Conservation (phyloP, 73 alveolate genomes). For the Tetrahymena borealis region DNA sequence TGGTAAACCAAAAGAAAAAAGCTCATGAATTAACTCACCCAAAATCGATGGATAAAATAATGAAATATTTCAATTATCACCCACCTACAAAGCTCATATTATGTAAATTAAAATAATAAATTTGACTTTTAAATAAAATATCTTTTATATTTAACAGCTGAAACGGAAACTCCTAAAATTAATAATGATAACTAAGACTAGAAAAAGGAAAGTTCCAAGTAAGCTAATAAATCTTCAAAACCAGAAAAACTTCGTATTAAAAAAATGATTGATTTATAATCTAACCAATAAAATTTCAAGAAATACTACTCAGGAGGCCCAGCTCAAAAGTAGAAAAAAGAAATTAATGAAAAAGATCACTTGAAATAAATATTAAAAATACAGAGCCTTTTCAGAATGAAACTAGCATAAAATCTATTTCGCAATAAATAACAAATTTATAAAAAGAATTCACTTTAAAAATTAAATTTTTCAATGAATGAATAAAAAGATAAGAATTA, state of each 20-base stretch:
- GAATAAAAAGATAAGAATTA: no score
- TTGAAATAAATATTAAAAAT: neutral
- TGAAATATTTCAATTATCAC: neutral
- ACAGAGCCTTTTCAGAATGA: neutral
- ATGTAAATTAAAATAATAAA: neutral
- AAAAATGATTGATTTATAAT: neutral
- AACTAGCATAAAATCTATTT: neutral
- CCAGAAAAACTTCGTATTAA: neutral
- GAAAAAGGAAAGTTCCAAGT: neutral
- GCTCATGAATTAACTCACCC: neutral
- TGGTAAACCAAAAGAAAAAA: neutral
- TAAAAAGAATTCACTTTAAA: neutral
- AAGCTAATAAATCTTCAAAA: neutral
- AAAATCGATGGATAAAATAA: neutral
- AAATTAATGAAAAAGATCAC: neutral
- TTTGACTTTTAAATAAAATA: neutral
- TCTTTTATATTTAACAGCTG: neutral
- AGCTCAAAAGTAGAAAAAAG: neutral
- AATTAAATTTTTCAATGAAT: no score
- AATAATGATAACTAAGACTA: neutral
- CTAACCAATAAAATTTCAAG: neutral
- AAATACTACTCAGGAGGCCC: neutral
- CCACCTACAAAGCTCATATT: neutral
- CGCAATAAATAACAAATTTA: neutral
- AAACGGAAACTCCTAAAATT: neutral